These are phyloP conservation scores for Saturnispora serradocipensis DNA, from an alignment of 805 yeast species.

Conservation along the genomic window DNA sequence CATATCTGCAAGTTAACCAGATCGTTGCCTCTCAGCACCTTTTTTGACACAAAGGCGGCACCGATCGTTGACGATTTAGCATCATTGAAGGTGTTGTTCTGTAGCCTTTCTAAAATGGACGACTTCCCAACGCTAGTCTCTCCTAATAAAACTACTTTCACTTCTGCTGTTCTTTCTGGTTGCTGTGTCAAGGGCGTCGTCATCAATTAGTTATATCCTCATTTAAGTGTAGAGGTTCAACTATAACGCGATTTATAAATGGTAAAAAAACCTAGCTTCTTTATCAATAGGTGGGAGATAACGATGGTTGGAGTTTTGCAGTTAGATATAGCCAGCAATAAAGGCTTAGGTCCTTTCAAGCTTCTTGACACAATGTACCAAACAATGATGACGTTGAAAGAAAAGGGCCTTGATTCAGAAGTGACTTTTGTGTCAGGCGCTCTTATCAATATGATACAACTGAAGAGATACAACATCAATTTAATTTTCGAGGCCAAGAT, in stretches of 20 bases:
- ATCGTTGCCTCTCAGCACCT: constrained; percentile 32
- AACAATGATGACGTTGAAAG: constrained; percentile 12
- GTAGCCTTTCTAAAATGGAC: constrained; percentile 77
- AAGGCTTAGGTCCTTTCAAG: constrained; percentile 20
- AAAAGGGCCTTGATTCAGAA: neutral
- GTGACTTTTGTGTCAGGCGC: neutral
- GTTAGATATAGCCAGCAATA: constrained; percentile 19
- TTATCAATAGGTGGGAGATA: neutral
- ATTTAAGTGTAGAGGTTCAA: neutral
- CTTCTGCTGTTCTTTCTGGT: constrained; percentile 25
- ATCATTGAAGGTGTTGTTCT: constrained; percentile 59
- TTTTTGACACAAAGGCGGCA: constrained; percentile 93
- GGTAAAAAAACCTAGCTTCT: neutral
- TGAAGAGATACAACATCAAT: constrained; percentile 17
- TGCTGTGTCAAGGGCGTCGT: constrained; percentile 6
- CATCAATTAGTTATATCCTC: neutral
- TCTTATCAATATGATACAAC: constrained; percentile 15
- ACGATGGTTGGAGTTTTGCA: constrained; percentile 7
- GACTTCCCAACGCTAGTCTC: constrained; percentile 57
- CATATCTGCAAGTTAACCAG: constrained; percentile 55
- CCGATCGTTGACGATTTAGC: constrained; percentile 90
- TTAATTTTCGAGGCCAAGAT: constrained; percentile 21
- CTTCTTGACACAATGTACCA: constrained; percentile 23
- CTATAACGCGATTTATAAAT: neutral
- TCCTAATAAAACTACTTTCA: constrained; percentile 32